Conservation (phyloP, 768 basidiomycete genomes). For the Agaricus blazei region DNA sequence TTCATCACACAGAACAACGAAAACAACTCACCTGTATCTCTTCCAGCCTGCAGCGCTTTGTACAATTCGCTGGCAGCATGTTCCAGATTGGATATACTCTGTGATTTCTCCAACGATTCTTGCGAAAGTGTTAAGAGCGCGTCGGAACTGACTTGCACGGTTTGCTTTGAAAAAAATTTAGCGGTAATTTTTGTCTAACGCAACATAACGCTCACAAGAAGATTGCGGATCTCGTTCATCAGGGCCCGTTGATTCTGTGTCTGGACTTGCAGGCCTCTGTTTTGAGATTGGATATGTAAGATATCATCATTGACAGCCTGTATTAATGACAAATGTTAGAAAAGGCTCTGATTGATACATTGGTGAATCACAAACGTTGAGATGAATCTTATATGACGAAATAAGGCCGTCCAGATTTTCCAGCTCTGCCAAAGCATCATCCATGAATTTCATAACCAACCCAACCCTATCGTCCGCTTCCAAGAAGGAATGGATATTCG, state of each 20-base stretch:
- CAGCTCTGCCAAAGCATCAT: conserved; percentile 83
- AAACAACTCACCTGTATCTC: conserved; percentile 67
- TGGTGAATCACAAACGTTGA: conserved; percentile 61
- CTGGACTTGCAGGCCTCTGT: conserved; percentile 94
- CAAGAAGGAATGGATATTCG: conserved; percentile 95
- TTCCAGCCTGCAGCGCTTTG: conserved; percentile 86
- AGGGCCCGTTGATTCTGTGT: conserved; percentile 91
- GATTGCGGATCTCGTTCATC: conserved; percentile 78
- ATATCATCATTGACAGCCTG: conserved; percentile 97
- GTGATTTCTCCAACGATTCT: conserved; percentile 79
- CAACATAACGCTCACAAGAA: conserved; percentile 51
- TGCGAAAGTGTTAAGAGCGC: conserved; percentile 76
- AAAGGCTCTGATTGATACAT: background rate
- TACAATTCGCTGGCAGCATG: conserved; percentile 84
- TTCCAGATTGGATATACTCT: conserved; percentile 76
- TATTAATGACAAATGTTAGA: background rate
- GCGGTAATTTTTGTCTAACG: background rate
- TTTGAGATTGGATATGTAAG: conserved; percentile 91
- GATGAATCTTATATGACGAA: conserved; percentile 92
- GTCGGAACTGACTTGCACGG: conserved; percentile 85
- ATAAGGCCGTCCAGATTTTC: conserved; percentile 88
- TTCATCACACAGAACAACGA: background rate
- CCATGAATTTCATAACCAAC: conserved; percentile 81
- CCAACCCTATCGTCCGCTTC: conserved; percentile 92
- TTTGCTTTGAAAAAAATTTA: conserved; percentile 52